Percentiles rank a stretch among this genome's conserved stretches.
Evolutionary conservation across 2,329 filamentous ascomycete species (phyloP).

Genomic region (Elsinoe australis): DNA sequence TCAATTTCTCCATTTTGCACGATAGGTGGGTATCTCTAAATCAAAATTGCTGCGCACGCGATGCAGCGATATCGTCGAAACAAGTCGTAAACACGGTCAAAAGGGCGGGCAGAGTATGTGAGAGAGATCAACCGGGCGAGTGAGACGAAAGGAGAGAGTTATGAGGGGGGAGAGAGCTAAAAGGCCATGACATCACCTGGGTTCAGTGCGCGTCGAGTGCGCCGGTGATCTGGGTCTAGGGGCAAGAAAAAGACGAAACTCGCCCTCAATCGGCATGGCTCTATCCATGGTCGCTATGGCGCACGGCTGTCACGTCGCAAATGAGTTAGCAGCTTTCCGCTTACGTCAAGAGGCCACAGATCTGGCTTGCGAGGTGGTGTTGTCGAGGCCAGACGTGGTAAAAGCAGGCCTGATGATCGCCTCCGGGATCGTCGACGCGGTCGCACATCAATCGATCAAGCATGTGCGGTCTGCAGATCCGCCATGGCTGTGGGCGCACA

Average conservation of each 20-base stretch:
- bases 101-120: not conserved
- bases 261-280: constrained; percentile 2
- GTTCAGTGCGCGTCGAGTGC: not conserved
- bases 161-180: constrained; percentile 7
- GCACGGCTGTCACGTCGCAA: constrained; percentile 8
- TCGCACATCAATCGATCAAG: constrained; percentile 13
- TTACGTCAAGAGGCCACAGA: constrained; percentile 12
- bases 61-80: not conserved
- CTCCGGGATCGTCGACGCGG: constrained; percentile 14
- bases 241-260: not conserved
- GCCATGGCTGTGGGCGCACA: no score
- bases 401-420: constrained; percentile 4
- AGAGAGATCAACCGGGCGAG: not conserved
- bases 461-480: constrained; percentile 1
- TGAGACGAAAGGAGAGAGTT: constrained; percentile 6
- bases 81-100: not conserved
- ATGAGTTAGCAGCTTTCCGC: constrained; percentile 3
- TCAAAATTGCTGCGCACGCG: not conserved
- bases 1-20: constrained; percentile 38
- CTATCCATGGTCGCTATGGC: constrained; percentile 7
- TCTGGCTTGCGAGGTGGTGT: constrained; percentile 6
- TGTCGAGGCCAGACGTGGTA: constrained; percentile 5
- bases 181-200: constrained; percentile 8
- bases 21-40: constrained; percentile 11
- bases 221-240: constrained; percentile 2